Percentiles rank a stretch among this genome's conserved stretches.
These are phyloP conservation scores for Sarcodon aspratus DNA, from an alignment of 768 basidiomycete genomes.

Conservation along the genomic window DNA sequence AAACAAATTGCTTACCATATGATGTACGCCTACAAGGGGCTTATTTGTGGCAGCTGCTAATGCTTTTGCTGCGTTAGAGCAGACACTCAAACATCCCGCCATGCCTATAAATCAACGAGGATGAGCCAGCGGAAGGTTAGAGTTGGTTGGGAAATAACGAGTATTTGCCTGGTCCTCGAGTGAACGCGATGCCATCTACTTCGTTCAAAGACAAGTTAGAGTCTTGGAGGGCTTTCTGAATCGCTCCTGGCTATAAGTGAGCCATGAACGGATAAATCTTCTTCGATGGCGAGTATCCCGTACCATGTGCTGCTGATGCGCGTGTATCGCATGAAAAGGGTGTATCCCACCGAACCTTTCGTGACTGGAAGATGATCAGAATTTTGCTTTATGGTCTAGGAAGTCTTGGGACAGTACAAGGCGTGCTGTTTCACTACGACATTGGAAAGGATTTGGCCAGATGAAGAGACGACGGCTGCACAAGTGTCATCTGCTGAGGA, in stretches of 20 bases:
- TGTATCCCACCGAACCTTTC: constrained; percentile 63
- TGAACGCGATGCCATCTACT: constrained; percentile 85
- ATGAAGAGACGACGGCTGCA: constrained; percentile 72
- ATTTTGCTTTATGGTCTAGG: neutral
- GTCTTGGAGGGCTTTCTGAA: constrained; percentile 53
- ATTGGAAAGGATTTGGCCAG: constrained; percentile 65
- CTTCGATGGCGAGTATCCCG: constrained; percentile 1
- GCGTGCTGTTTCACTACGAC: constrained; percentile 77
- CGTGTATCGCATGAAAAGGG: constrained; percentile 62
- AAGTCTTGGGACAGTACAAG: no score
- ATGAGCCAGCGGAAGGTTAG: constrained; percentile 2
- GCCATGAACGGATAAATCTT: neutral
- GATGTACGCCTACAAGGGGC: constrained; percentile 85
- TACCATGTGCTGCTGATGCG: constrained; percentile 76
- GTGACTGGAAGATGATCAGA: constrained; percentile 27
- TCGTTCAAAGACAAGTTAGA: constrained; percentile 47
- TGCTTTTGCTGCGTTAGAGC: constrained; percentile 74
- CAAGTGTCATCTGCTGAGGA: constrained; percentile 93
- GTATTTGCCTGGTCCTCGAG: constrained; percentile 80
- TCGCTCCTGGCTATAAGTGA: constrained; percentile 53
- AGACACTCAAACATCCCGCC: constrained; percentile 69
- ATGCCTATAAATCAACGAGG: constrained; percentile 38
- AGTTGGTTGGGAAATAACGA: constrained; percentile 5
- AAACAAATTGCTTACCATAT: constrained; percentile 58
- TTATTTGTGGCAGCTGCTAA: constrained; percentile 69